These are phyloP conservation scores for Phytophthora palmivora DNA, from an alignment of 352 stramenopile species.

Conservation along the genomic window DNA sequence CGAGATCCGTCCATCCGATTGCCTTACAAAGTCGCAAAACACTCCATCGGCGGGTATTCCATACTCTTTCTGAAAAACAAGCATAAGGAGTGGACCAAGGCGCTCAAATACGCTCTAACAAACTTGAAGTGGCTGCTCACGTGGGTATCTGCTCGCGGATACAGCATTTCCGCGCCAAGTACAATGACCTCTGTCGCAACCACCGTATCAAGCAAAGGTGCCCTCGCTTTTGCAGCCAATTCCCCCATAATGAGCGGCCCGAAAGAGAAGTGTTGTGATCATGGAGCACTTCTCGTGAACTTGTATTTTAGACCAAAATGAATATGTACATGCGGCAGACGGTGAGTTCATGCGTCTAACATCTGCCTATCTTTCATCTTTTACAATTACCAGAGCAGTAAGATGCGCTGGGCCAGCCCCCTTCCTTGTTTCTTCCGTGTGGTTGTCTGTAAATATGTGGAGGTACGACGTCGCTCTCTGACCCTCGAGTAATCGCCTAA, in stretches of 20 bases:
- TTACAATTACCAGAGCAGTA: constrained; percentile 40
- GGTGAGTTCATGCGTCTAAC: constrained; percentile 34
- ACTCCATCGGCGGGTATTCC: constrained; percentile 72
- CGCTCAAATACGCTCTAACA: constrained; percentile 84
- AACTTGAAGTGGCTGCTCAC: constrained; percentile 89
- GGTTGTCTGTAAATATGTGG: constrained; percentile 43
- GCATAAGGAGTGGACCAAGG: constrained; percentile 87
- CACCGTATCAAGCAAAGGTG: constrained; percentile 20
- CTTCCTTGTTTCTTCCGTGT: constrained; percentile 26
- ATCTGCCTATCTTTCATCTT: constrained; percentile 36
- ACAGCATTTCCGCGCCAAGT: constrained; percentile 23
- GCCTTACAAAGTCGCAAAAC: constrained; percentile 84
- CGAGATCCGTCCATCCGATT: constrained; percentile 68
- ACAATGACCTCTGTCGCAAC: not conserved
- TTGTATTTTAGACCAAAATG: constrained; percentile 44
- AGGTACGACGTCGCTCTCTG: constrained; percentile 35
- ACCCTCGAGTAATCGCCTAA: constrained; percentile 42
- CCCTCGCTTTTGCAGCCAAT: constrained; percentile 22
- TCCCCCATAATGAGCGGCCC: constrained; percentile 17
- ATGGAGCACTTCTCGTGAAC: constrained; percentile 45
- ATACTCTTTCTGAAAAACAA: constrained; percentile 86
- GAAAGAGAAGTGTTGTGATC: constrained; percentile 33
- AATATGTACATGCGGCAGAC: constrained; percentile 48
- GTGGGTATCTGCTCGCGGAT: constrained; percentile 59
- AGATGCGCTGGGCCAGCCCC: constrained; percentile 23